Conservation (phyloP, 2,329 filamentous ascomycete species). For the Colletotrichum costaricense region DNA sequence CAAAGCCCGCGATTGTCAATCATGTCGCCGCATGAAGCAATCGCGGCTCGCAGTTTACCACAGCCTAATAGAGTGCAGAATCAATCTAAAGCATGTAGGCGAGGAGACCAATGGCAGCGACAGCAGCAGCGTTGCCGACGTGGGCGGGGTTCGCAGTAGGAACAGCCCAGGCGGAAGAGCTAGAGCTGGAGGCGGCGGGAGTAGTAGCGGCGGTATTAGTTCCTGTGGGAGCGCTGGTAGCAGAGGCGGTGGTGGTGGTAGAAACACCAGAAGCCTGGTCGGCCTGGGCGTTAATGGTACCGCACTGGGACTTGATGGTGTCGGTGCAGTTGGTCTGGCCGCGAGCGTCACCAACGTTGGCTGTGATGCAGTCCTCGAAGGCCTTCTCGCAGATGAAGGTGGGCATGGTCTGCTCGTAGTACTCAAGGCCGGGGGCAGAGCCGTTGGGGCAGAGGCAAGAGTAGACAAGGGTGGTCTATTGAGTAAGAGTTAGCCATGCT, state of each 20-base stretch:
- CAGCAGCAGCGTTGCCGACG: slow-evolving; percentile 56
- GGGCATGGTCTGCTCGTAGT: slow-evolving; percentile 64
- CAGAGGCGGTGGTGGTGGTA: slow-evolving; percentile 33
- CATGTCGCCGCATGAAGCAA: not conserved
- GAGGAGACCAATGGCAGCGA: slow-evolving; percentile 62
- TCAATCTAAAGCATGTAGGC: slow-evolving; percentile 60
- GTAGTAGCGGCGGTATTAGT: slow-evolving; percentile 35
- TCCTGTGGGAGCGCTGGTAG: slow-evolving; percentile 23
- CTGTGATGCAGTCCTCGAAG: slow-evolving; percentile 58
- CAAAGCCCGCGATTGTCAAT: not conserved
- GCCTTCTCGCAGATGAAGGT: slow-evolving; percentile 64
- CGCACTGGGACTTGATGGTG: slow-evolving; percentile 61
- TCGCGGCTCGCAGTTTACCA: not conserved
- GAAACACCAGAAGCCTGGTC: slow-evolving; percentile 17
- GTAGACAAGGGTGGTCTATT: slow-evolving; percentile 57
- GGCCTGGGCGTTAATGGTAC: slow-evolving; percentile 44
- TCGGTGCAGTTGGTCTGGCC: slow-evolving; percentile 61
- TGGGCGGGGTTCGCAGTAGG: slow-evolving; percentile 55
- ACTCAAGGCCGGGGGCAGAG: slow-evolving; percentile 62
- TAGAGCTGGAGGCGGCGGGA: slow-evolving; percentile 37
- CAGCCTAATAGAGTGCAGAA: not conserved
- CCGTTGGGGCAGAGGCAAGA: slow-evolving; percentile 62
- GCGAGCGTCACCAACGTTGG: slow-evolving; percentile 52
- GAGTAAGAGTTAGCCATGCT: slow-evolving; percentile 24
- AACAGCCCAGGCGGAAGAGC: slow-evolving; percentile 46